Conservation (phyloP, 306 rosid genomes). For the Calophaca sinica region DNA sequence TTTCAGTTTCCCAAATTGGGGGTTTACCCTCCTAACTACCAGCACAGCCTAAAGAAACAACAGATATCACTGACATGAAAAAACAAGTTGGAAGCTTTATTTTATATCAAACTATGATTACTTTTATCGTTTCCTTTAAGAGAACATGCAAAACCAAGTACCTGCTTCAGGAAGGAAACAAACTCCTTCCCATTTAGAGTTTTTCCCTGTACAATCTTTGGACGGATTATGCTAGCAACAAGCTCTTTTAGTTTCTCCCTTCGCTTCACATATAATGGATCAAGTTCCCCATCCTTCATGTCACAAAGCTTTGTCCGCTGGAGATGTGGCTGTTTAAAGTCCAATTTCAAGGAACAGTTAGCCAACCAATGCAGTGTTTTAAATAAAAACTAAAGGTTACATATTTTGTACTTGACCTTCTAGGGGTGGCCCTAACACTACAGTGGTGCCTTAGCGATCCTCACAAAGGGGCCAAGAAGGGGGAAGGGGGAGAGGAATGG, state of each 20-base stretch:
- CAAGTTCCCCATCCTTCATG: slow-evolving; percentile 89
- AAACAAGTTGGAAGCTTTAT: not conserved
- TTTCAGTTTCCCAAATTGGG: too few species aligned
- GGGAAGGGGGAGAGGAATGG: not conserved
- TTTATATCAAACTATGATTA: not conserved
- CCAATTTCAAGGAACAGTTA: slow-evolving; percentile 40
- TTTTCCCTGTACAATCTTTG: slow-evolving; percentile 93
- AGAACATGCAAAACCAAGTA: slow-evolving; percentile 44
- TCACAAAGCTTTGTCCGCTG: slow-evolving; percentile 97
- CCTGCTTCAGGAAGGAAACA: slow-evolving; percentile 91
- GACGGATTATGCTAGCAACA: slow-evolving; percentile 82
- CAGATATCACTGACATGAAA: slow-evolving; percentile 12
- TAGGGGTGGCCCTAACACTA: not conserved
- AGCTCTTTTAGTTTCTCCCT: slow-evolving; percentile 84
- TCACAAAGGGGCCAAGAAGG: not conserved
- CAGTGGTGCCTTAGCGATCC: not conserved
- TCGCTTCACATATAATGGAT: slow-evolving; percentile 71
- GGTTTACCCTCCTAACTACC: too few species aligned
- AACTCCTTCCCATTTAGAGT: slow-evolving; percentile 85
- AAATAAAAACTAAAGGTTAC: slow-evolving; percentile 17
- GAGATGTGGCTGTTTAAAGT: slow-evolving; percentile 85
- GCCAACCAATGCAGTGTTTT: not conserved
- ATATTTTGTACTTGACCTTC: not conserved
- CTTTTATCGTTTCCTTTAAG: not conserved
- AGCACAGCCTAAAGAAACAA: not conserved